Evolutionary conservation across 495 filamentous ascomycete species (phyloP), one percentile per base, ranked within the genome.

Genomic region (Daldinia grandis): DNA sequence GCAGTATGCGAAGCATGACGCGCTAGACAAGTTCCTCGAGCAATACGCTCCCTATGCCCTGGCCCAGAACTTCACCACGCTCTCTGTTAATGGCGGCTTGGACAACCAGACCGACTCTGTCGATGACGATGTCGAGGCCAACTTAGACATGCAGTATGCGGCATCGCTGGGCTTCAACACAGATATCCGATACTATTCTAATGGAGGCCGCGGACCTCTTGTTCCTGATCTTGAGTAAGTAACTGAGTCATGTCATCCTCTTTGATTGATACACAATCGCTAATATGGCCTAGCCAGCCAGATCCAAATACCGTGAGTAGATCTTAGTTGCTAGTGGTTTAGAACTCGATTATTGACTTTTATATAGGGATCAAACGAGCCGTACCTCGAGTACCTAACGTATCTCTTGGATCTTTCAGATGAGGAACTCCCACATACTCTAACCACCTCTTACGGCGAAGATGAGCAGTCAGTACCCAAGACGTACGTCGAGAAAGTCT

Each of bases 391-490:
- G 3, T 92, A 89, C 73, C 82, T 93, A 24, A 83, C 87, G 6
- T 88, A 89, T 65, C 73, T 85, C 19, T 58, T 82, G 7, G 62
- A 67, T 10, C 75, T 86, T 0, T 77, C 84, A 0, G 77, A 80
- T 64, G 31, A 61, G 10, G 81, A 88, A 5, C 84, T 95, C 3
- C 93, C 92, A 0, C 87, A 91, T 59, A 89, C 91, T 10, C 84
- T 97, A 58, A 89, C 90, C 35, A 93, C 88, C 49, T 93, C 90
- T 0, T 97, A 97, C 74, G 92, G 91, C 30, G 92, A 94, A 67
- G 87, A 93, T 54, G 93, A 97, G 77, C 80, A 94, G 80, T 90
- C 87, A 5, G 85, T 95, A 0, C 91, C 92, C 0, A 75, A 81
- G 38, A 72, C 81, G 1, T 95, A 93, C 71, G 88, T 90, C 58